Conservation (phyloP, 257 asterid species). For the Solanum appendiculatum region DNA sequence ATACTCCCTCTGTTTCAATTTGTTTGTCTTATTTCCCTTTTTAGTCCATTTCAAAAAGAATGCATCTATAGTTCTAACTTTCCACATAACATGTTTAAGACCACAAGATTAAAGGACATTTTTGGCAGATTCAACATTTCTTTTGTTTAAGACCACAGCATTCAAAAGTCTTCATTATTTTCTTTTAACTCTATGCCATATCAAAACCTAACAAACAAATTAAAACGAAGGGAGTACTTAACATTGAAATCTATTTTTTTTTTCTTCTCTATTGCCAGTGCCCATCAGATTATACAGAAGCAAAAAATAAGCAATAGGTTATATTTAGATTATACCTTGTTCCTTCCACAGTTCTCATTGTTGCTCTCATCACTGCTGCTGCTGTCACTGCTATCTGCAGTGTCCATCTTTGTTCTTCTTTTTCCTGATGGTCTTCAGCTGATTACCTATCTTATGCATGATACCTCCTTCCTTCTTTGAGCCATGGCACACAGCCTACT, state of each 20-base stretch:
- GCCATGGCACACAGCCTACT: neutral
- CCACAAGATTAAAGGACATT: neutral
- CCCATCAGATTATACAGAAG: neutral
- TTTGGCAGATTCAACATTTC: too few species aligned
- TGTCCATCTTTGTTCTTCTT: constrained; percentile 2
- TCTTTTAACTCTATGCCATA: neutral
- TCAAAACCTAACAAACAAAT: neutral
- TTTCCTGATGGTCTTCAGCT: neutral
- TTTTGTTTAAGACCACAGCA: neutral
- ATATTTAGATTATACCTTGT: neutral
- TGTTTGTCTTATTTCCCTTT: neutral
- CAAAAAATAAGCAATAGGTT: neutral
- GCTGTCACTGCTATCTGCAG: constrained; percentile 3
- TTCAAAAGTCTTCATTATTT: neutral
- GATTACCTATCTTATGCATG: neutral
- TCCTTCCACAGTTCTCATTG: neutral
- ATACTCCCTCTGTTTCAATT: neutral
- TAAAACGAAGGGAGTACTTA: neutral
- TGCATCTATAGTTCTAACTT: neutral
- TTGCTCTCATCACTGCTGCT: constrained; percentile 12
- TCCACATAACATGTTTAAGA: neutral
- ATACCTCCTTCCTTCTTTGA: constrained; percentile 5
- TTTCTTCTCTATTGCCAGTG: neutral
- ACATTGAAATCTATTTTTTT: neutral
- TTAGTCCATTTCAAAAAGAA: neutral